Percentiles rank a stretch among this genome's conserved stretches.
Conservation (phyloP, 1,284 basidiomycete genomes). For the Vanrija humicola region DNA sequence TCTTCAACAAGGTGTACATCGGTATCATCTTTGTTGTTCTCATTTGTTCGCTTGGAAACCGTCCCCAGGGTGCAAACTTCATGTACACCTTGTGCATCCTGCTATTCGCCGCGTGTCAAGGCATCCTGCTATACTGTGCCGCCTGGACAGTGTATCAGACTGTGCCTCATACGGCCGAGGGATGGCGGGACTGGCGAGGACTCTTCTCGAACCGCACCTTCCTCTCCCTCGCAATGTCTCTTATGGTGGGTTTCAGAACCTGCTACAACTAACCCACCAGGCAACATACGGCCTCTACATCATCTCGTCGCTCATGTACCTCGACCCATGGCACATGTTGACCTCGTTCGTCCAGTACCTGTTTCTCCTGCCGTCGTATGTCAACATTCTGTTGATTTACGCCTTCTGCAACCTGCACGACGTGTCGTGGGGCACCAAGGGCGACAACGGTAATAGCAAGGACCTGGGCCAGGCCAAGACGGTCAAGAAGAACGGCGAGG, state of each 20-base stretch:
- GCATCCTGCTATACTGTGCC: slow-evolving; percentile 68
- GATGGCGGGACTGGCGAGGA: slow-evolving; percentile 63
- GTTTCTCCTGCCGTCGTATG: slow-evolving; percentile 57
- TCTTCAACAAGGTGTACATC: slow-evolving; percentile 61
- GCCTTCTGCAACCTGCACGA: slow-evolving; percentile 80
- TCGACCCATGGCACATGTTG: slow-evolving; percentile 93
- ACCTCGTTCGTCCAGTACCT: slow-evolving; percentile 62
- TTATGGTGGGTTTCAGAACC: slow-evolving; percentile 28
- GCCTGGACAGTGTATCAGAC: slow-evolving; percentile 80
- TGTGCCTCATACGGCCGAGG: slow-evolving; percentile 65
- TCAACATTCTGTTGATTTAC: slow-evolving; percentile 69
- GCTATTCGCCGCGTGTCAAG: slow-evolving; percentile 44
- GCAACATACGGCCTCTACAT: slow-evolving; percentile 89
- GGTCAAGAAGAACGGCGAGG: slow-evolving; percentile 71
- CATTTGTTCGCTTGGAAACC: slow-evolving; percentile 60
- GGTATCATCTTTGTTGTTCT: slow-evolving; percentile 36
- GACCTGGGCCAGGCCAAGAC: slow-evolving; percentile 85
- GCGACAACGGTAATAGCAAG: slow-evolving; percentile 77
- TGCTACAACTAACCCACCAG: slow-evolving; percentile 22
- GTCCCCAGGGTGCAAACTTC: slow-evolving; percentile 79
- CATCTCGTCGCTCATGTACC: slow-evolving; percentile 75
- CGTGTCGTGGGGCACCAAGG: slow-evolving; percentile 85
- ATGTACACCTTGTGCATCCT: slow-evolving; percentile 56
- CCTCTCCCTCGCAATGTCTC: slow-evolving; percentile 61
- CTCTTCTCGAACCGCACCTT: slow-evolving; percentile 67